Percentiles rank a stretch among this genome's conserved stretches.
Conservation (phyloP, 2,329 filamentous ascomycete species). For the Xylaria arbuscula region DNA sequence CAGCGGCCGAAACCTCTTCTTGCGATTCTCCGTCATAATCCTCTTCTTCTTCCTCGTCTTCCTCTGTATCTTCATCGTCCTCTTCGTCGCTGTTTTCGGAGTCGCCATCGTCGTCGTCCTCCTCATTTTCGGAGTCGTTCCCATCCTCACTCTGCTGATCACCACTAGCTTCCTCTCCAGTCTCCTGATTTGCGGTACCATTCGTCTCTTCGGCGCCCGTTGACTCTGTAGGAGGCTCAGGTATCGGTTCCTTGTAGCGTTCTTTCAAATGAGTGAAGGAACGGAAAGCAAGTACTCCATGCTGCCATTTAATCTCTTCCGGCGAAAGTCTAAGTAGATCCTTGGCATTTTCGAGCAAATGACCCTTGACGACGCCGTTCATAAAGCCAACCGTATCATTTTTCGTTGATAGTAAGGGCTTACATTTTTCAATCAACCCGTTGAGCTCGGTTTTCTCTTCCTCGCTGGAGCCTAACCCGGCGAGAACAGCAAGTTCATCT, state of each 20-base stretch:
- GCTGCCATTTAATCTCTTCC: constrained; percentile 56
- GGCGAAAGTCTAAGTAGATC: constrained; percentile 51
- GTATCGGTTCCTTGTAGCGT: constrained; percentile 46
- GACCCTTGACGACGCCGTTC: constrained; percentile 53
- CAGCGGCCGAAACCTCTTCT: constrained; percentile 39
- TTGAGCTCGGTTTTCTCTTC: constrained; percentile 51
- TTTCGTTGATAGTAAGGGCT: constrained; percentile 49
- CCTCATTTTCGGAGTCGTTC: constrained; percentile 18
- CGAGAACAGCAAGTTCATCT: constrained; percentile 53
- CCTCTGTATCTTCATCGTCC: constrained; percentile 30
- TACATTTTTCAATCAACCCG: constrained; percentile 53
- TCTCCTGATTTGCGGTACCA: constrained; percentile 14
- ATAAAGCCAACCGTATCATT: constrained; percentile 48
- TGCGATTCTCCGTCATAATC: constrained; percentile 35
- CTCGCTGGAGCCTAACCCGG: constrained; percentile 50
- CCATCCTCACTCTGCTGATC: constrained; percentile 29
- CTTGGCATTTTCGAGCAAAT: constrained; percentile 54
- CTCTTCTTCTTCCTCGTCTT: constrained; percentile 37
- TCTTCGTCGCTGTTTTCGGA: constrained; percentile 35
- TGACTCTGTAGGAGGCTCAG: constrained; percentile 26
- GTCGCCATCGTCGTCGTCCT: constrained; percentile 24
- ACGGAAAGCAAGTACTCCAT: constrained; percentile 55
- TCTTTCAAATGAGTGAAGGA: constrained; percentile 54
- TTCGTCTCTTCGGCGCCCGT: constrained; percentile 20
- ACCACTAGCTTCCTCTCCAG: constrained; percentile 16